Evolutionary conservation across 2,329 filamentous ascomycete genomes (phyloP), one percentile per base, ranked within the genome.

Genomic region (Apiospora aurea): DNA sequence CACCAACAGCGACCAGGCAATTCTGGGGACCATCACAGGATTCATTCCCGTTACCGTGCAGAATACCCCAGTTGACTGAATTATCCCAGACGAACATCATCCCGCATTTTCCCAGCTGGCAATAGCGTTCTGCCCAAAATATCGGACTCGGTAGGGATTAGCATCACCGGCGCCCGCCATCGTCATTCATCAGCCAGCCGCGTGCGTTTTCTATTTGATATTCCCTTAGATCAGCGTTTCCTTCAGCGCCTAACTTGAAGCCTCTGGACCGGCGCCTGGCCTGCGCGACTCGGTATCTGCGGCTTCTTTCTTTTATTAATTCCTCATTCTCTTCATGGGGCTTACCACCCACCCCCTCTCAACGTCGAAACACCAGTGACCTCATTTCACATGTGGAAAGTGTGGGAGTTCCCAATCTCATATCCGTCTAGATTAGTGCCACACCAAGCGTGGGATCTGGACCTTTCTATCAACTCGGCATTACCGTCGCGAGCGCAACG

Each of bases 31-130:
- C 16, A 61, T 61, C 53, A 61, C 53, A 21, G 26, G 29, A 11
- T 61, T 57, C 24, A 14, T 61, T 29, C 26, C 16, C 14, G 4
- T 29, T 5, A 29, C 24, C 13, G 18, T 18, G 18, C 51, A 43
- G 10, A 11, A 14, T 26, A 61, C 53, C 34, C 53, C 51, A 57
- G 26, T 14, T 16, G 51, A 13, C 2, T 38, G 16, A 18, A 29
- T 21, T 61, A 61, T 61, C 53, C 53, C 53, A 21, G 53, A 16
- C 53, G 53, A 61, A 61, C 51, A 57, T 61, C 53, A 53, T 53
- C 49, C 53, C 53, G 16, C 53, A 61, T 38, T 61, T 53, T 61
- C 2, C 6, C 26, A 21, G 29, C 53, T 38, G 53, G 26, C 53
- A 34, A 29, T 14, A 14, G 57, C 57, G 34, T 41, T 64, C 13